A percentile compares a stretch with the other conserved stretches of the same genome.
phyloP scores from a whole-genome alignment of 805 yeast species.

The Ogataea siamensis region DNA sequence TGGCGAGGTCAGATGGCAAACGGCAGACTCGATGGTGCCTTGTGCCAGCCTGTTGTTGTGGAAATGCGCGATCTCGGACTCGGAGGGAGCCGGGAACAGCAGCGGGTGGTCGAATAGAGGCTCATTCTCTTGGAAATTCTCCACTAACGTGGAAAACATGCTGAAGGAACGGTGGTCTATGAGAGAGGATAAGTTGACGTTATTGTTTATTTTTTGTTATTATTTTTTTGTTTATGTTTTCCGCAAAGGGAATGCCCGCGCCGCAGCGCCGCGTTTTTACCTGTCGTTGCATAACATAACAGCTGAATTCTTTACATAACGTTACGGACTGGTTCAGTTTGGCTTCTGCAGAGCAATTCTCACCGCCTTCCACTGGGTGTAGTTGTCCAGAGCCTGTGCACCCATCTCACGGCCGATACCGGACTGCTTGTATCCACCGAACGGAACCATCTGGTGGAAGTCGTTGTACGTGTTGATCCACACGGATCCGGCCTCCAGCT shows the following conservation, averaged over 20 bases:
- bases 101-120: constrained; percentile 35
- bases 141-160: constrained; percentile 20
- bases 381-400: constrained; percentile 69
- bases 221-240: constrained; percentile 8
- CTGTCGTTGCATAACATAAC: no score
- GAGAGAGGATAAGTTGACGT: not conserved
- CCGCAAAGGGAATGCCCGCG: not conserved
- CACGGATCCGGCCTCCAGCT: constrained; percentile 70
- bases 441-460: constrained; percentile 72
- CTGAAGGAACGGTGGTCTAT: not conserved
- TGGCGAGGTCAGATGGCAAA: constrained; percentile 69
- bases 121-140: constrained; percentile 33
- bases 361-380: constrained; percentile 73
- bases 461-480: constrained; percentile 83
- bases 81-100: constrained; percentile 34
- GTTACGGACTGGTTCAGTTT: constrained; percentile 15
- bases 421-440: constrained; percentile 78
- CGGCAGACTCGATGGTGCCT: constrained; percentile 40
- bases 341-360: constrained; percentile 43
- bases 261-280: constrained; percentile 3
- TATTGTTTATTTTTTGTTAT: constrained; percentile 5
- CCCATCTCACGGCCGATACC: constrained; percentile 91
- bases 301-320: constrained; percentile 1
- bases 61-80: constrained; percentile 33
- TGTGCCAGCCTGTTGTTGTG: constrained; percentile 16